phyloP scores from a whole-genome alignment of 1,284 basidiomycete species.

The Schizophyllum commune region DNA sequence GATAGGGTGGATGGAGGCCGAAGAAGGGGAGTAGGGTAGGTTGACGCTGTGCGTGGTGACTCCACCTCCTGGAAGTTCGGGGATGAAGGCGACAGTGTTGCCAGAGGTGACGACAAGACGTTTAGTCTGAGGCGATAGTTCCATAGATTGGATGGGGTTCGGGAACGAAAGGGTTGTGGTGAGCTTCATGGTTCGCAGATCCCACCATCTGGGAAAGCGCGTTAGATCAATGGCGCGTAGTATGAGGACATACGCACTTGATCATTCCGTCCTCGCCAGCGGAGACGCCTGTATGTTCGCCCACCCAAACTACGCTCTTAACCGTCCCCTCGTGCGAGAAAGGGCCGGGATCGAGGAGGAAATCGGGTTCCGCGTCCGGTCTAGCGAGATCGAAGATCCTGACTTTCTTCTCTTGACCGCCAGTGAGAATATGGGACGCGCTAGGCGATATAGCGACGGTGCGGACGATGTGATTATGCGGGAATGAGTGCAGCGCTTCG shows the following conservation, averaged over 20 bases:
- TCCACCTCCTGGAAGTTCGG: slow-evolving; percentile 48
- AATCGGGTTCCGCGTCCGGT: slow-evolving; percentile 81
- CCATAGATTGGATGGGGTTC: slow-evolving; percentile 89
- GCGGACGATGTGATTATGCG: slow-evolving; percentile 97
- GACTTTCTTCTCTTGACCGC: slow-evolving; percentile 97
- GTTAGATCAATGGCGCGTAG: slow-evolving; percentile 3
- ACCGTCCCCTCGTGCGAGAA: slow-evolving; percentile 83
- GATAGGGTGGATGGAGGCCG: slow-evolving; percentile 88
- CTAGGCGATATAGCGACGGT: slow-evolving; percentile 80
- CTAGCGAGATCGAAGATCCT: slow-evolving; percentile 86
- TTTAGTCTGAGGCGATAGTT: slow-evolving; percentile 78
- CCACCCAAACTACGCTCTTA: slow-evolving; percentile 91
- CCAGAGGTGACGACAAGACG: slow-evolving; percentile 88
- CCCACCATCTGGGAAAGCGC: slow-evolving; percentile 79
- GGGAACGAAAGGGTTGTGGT: slow-evolving; percentile 70
- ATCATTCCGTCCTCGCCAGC: slow-evolving; percentile 90
- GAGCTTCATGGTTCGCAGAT: slow-evolving; percentile 71
- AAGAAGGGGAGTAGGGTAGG: slow-evolving; percentile 80
- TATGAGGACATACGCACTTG: slow-evolving; percentile 51
- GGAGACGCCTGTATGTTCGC: slow-evolving; percentile 78
- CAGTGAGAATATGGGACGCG: slow-evolving; percentile 72
- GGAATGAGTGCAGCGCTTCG: slow-evolving; percentile 81
- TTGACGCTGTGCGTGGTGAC: slow-evolving; percentile 58
- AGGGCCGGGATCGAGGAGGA: slow-evolving; percentile 52
- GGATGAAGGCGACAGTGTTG: slow-evolving; percentile 85